phyloP scores from a whole-genome alignment of 2,329 filamentous ascomycete genomes.

The Sclerotinia trifoliorum region DNA sequence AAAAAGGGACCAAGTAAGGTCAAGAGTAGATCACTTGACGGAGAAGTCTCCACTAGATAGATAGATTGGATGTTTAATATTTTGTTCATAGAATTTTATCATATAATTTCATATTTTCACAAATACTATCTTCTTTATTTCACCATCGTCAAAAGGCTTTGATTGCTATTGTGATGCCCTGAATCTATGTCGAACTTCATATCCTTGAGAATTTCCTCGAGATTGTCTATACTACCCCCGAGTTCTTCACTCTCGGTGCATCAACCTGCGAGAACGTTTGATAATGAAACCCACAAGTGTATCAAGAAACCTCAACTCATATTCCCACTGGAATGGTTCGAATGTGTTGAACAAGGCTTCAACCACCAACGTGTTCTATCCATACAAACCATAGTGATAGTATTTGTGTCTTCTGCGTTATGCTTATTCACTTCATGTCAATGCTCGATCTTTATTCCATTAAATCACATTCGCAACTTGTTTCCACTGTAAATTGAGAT shows the following conservation, averaged over 20 bases:
- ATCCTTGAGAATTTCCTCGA: background rate
- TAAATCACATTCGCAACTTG: background rate
- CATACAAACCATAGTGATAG: background rate
- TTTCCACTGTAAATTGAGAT: background rate
- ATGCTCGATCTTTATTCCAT: background rate
- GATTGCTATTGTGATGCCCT: background rate
- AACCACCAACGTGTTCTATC: background rate
- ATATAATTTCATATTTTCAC: background rate
- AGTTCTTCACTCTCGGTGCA: background rate
- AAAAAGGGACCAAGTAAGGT: constrained; percentile 36
- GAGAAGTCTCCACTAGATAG: constrained; percentile 25
- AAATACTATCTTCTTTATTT: too few species aligned
- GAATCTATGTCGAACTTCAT: background rate
- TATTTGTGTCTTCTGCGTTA: too few species aligned
- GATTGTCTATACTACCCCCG: background rate
- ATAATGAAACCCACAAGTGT: background rate
- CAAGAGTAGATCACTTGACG: constrained; percentile 32
- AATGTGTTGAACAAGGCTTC: background rate
- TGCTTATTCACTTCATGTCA: too few species aligned
- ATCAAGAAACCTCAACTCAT: background rate
- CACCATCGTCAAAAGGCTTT: background rate
- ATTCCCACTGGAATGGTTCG: background rate
- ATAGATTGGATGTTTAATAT: constrained; percentile 3
- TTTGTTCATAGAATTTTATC: background rate
- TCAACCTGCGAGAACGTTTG: background rate